Evolutionary conservation across 2,329 filamentous ascomycete species (phyloP).

Genomic region (Exserohilum rostratum): DNA sequence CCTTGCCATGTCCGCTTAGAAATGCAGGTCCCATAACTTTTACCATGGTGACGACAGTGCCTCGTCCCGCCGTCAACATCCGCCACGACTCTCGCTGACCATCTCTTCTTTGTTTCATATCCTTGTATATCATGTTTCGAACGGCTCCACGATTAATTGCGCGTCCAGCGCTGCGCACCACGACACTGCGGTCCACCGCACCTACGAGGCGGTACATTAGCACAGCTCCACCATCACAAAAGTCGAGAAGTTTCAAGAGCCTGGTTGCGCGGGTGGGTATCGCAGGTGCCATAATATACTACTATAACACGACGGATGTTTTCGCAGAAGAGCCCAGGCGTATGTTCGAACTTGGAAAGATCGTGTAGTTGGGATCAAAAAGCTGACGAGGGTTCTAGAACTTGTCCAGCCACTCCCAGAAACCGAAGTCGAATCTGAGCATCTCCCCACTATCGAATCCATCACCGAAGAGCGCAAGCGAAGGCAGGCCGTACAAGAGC

Average conservation of each 20-base stretch:
- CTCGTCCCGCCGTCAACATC: constrained; percentile 12
- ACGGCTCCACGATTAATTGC: constrained; percentile 54
- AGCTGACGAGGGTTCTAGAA: constrained; percentile 21
- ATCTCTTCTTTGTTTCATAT: constrained; percentile 25
- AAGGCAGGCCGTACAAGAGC: constrained; percentile 38
- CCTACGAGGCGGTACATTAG: constrained; percentile 60
- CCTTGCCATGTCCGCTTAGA: constrained; percentile 27
- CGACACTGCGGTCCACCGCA: constrained; percentile 47
- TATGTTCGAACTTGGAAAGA: constrained; percentile 53
- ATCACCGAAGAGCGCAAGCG: constrained; percentile 51
- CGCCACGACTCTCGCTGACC: constrained; percentile 26
- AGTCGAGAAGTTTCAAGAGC: constrained; percentile 82
- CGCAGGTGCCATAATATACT: constrained; percentile 80
- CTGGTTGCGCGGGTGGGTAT: constrained; percentile 74
- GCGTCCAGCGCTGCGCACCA: constrained; percentile 40
- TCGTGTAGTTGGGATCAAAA: constrained; percentile 1
- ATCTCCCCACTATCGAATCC: constrained; percentile 53
- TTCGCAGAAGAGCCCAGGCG: constrained; percentile 83
- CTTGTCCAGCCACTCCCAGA: constrained; percentile 44
- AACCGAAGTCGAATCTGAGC: constrained; percentile 50
- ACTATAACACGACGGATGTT: constrained; percentile 86
- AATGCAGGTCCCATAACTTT: constrained; percentile 32
- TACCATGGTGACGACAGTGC: constrained; percentile 20
- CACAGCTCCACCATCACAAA: constrained; percentile 65
- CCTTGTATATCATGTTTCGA: constrained; percentile 57